Evolutionary conservation across 129 eudicot species (phyloP), one percentile per base, ranked within the genome.

Genomic region (Flaveria sonorensis): DNA sequence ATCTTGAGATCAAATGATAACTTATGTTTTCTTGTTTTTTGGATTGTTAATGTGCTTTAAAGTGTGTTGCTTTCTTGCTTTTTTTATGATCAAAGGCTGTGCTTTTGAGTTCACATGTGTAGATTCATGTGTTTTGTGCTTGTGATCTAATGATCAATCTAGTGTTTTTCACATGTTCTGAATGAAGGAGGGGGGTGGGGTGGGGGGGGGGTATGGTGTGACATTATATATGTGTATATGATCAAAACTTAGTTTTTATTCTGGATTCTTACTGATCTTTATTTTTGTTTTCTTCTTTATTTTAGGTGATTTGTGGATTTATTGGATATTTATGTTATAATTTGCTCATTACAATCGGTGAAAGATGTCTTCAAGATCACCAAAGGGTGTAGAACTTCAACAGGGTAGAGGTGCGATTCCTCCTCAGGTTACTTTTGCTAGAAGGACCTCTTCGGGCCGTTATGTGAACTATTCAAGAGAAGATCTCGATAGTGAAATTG

Each of bases 401-500:
- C 84, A 70, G 52, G 79, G 79, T 0, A 71, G 80, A 55, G 74
- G 84, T 48, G 64, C 89, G 2, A 69, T 73, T 40, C 82, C 88
- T 43, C 85, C 85, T 7, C 84, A 71, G 43, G 90, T 86, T 64
- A 86, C 90, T 8, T 81, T 86, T 77, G 90, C 85, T 21, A 77
- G 90, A 53, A 77, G 88, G 67, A 83, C 86, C 0, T 73, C 86
- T 14, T 83, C 87, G 2, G 90, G 90, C 1, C 71, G 82, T 0
- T 77, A 77, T 51, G 83, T 83, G 0, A 83, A 71, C 52, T 84
- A 81, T 72, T 87, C 91, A 8, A 79, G 91, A 73, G 88, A 87
- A 32, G 84, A 84, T 57, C 88, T 87, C 11, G 91, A 87, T 75
- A 87, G 88, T 67, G 91, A 84, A 76, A 72, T 71, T 7, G 83